Conservation (phyloP, 192 early-diverging fungal species). For the Gryganskiella cystojenkinii region DNA sequence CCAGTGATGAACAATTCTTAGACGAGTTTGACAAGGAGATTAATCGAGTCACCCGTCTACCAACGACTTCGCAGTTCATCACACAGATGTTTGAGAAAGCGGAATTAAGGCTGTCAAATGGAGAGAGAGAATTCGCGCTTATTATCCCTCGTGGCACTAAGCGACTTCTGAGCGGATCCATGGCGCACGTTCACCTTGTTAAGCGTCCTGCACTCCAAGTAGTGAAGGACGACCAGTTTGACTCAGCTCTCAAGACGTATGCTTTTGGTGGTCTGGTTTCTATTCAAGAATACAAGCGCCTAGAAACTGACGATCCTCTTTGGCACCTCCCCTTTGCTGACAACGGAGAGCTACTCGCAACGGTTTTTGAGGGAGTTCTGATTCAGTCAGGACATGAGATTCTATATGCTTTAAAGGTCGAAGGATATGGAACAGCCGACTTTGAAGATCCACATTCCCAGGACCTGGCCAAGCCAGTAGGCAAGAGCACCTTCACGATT, state of each 20-base stretch:
- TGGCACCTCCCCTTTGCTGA: conserved; percentile 3
- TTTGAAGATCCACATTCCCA: conserved; percentile 6
- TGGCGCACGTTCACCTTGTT: background rate
- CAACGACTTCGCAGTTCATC: background rate
- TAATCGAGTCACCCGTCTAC: conserved; percentile 5
- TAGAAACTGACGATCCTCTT: background rate
- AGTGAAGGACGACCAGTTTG: background rate
- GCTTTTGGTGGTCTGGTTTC: background rate
- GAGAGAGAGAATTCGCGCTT: background rate
- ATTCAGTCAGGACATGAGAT: conserved; percentile 1
- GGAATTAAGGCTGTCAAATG: conserved; percentile 1
- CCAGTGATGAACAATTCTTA: background rate
- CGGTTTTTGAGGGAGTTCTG: background rate
- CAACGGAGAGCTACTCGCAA: conserved; percentile 4
- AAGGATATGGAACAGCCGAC: conserved; percentile 1
- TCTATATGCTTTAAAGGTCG: background rate
- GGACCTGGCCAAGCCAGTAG: background rate
- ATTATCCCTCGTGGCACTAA: background rate
- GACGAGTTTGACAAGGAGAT: conserved; percentile 16
- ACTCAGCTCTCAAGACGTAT: conserved; percentile 2
- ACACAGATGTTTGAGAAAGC: background rate
- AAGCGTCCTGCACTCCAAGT: background rate
- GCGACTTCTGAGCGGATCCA: background rate
- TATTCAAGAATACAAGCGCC: conserved; percentile 1
- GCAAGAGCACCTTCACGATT: conserved; percentile 1